Base-by-base conservation (phyloP, 2,329 filamentous ascomycete genomes). In the Colletotrichum sp. region DNA sequence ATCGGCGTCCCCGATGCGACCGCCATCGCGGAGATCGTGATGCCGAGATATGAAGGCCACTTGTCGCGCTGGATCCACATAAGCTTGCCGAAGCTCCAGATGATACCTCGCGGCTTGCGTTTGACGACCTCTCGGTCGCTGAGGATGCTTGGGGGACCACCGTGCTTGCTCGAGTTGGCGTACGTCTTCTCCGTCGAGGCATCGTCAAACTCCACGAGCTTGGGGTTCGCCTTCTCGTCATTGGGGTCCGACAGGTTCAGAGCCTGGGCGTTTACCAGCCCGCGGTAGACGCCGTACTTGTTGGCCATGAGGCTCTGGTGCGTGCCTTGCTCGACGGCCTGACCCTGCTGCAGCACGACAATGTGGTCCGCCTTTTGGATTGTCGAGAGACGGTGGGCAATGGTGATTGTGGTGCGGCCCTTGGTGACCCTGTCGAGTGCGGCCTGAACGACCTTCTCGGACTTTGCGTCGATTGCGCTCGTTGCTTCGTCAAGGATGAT, bases 401-500 rank as follows among this genome's bases (percentile, higher is more conserved):
- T 79, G 2, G 78, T 78, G 28, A 81, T 78, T 3, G 79, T 81
- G 7, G 78, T 80, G 7, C 78, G 77, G 18, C 76, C 69, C 16
- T 69, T 60, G 3, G 70, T 77, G 16, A 75, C 73, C 55, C 77
- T 64, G 66, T 80, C 75, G 8, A 79, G 76, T 8, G 81, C 82
- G 18, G 85, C 87, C 16, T 89, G 81, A 16, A 79, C 77, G 30
- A 90, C 85, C 15, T 78, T 79, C 3, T 89, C 89, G 24, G 75
- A 78, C 12, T 78, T 78, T 9, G 81, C 81, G 34, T 85, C 82
- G 57, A 85, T 80, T 9, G 91, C 90, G 52, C 88, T 91, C 0
- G 92, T 93, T 1, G 92, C 92, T 82, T 93, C 92, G 78, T 93
- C 90, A 21, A 90, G 85, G 21, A 94, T 90, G 8, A 94, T 85